Evolutionary conservation across 768 basidiomycete genomes (phyloP).

Genomic region (Phlegmacium glaucopus): DNA sequence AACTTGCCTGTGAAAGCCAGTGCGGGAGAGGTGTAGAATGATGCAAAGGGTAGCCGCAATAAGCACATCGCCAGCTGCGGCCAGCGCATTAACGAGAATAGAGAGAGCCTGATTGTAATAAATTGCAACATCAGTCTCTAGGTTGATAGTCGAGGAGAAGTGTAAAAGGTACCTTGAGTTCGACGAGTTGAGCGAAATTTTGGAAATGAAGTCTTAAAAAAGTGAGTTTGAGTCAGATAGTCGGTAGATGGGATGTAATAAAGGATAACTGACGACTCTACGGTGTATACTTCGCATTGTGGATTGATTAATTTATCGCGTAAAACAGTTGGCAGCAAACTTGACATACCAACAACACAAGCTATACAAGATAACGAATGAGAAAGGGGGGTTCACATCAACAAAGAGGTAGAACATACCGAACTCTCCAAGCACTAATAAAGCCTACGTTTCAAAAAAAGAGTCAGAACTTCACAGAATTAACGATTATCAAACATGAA

Average conservation of each 20-base stretch:
- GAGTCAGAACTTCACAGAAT: too few relatives aligned
- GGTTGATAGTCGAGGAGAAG: too few relatives aligned
- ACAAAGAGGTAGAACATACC: too few relatives aligned
- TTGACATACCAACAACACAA: too few relatives aligned
- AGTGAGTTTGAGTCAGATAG: neutral
- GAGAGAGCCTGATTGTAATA: conserved; percentile 33
- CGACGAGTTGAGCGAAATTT: conserved; percentile 30
- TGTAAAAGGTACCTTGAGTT: conserved; percentile 28
- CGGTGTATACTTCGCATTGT: conserved; percentile 16
- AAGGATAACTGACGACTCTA: conserved; percentile 31
- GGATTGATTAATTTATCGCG: too few relatives aligned
- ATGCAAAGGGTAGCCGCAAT: conserved; percentile 38
- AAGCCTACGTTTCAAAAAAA: too few relatives aligned
- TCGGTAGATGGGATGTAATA: neutral
- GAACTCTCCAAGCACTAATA: too few relatives aligned
- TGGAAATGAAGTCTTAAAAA: conserved; percentile 25
- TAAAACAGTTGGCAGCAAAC: too few relatives aligned
- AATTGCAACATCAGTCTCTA: neutral
- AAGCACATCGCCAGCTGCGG: conserved; percentile 41
- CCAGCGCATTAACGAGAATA: conserved; percentile 37
- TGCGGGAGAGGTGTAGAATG: conserved; percentile 38
- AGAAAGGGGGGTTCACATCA: too few relatives aligned
- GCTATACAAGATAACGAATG: too few relatives aligned
- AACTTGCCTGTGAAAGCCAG: conserved; percentile 40
- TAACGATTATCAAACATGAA: too few relatives aligned